Percentiles rank a stretch among this genome's conserved stretches.
phyloP scores from a whole-genome alignment of 305 asterid genomes.

The Plantago lanceolata region DNA sequence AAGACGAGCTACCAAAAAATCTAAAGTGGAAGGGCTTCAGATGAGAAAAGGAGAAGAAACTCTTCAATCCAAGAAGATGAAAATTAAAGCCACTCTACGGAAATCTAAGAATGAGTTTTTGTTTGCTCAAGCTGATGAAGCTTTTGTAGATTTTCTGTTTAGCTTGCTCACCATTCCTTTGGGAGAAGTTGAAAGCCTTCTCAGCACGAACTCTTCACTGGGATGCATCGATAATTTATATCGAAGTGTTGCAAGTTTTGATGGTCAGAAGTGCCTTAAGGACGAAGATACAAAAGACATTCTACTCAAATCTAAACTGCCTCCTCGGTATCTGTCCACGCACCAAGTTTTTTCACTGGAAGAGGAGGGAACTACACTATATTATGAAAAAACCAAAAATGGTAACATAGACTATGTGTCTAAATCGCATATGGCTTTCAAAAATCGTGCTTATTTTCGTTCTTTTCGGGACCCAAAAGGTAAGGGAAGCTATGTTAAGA shows the following conservation, averaged over 20 bases:
- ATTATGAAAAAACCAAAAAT: neutral
- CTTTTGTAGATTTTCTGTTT: conserved; percentile 22
- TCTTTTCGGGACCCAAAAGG: conserved; percentile 19
- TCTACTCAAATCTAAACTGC: conserved; percentile 21
- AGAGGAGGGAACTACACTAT: neutral
- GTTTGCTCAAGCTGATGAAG: conserved; percentile 14
- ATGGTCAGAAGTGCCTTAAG: neutral
- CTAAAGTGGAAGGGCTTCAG: neutral
- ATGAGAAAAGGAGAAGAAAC: neutral
- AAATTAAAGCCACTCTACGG: conserved; percentile 9
- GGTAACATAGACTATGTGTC: neutral
- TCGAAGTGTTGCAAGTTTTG: conserved; percentile 3
- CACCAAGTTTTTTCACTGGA: conserved; percentile 17
- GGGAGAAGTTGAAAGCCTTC: conserved; percentile 16
- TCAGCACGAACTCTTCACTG: conserved; percentile 5
- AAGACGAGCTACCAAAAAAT: neutral
- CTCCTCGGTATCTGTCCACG: conserved; percentile 4
- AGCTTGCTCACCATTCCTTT: conserved; percentile 12
- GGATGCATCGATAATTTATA: conserved; percentile 22
- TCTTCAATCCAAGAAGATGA: neutral
- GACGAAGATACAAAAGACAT: neutral
- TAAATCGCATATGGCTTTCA: neutral
- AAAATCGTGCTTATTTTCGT: neutral
- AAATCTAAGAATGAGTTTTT: conserved; percentile 20
- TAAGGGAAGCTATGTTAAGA: conserved; percentile 10